phyloP scores from a whole-genome alignment of 2,329 filamentous ascomycete species.

The Aspergillus pseudoglaucus region DNA sequence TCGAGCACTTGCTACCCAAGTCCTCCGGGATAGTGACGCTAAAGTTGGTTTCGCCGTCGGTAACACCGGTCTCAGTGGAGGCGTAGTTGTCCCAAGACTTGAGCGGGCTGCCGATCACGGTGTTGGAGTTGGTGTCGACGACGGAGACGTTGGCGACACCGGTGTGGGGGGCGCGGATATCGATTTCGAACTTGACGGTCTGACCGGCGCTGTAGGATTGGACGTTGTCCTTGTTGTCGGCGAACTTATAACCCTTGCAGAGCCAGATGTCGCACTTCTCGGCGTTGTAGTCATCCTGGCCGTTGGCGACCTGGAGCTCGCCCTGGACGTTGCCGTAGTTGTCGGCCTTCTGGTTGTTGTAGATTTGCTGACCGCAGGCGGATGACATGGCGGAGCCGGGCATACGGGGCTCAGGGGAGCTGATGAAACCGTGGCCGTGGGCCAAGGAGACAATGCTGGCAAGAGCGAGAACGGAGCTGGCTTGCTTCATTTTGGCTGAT shows the following conservation, averaged over 20 bases:
- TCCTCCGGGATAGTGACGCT: conserved; percentile 26
- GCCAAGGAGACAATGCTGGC: conserved; percentile 42
- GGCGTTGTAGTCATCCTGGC: conserved; percentile 45
- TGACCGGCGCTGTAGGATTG: conserved; percentile 47
- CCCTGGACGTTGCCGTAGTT: conserved; percentile 54
- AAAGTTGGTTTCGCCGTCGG: conserved; percentile 22
- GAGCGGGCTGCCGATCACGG: conserved; percentile 31
- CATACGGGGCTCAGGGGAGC: conserved; percentile 42
- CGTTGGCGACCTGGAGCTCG: conserved; percentile 44
- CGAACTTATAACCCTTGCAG: conserved; percentile 55
- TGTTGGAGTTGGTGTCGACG: conserved; percentile 41
- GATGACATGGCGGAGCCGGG: conserved; percentile 47
- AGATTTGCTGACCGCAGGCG: conserved; percentile 51
- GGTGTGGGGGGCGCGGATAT: conserved; percentile 43
- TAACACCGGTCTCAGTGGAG: conserved; percentile 22
- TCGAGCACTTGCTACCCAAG: conserved; percentile 19
- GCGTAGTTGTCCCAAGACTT: conserved; percentile 27
- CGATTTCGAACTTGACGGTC: conserved; percentile 37
- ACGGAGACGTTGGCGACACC: conserved; percentile 46
- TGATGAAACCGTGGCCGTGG: conserved; percentile 50
- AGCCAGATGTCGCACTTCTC: conserved; percentile 47
- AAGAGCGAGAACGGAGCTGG: conserved; percentile 36
- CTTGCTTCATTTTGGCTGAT: conserved; percentile 36
- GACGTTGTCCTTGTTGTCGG: conserved; percentile 49
- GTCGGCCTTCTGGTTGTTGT: conserved; percentile 48